Conservation (phyloP, 2,329 filamentous ascomycete genomes). For the Ramularia endophylla region DNA sequence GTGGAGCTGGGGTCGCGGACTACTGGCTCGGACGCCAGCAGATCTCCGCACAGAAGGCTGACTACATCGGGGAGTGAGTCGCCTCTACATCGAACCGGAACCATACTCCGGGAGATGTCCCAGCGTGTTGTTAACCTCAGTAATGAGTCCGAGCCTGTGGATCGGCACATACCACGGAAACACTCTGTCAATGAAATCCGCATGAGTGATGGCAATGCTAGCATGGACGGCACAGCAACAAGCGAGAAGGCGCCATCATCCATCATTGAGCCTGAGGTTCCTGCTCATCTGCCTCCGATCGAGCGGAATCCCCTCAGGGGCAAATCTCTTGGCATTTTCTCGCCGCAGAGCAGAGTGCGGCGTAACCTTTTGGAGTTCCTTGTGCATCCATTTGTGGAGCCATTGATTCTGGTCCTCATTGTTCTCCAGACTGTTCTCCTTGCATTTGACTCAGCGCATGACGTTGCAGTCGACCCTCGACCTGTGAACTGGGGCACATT, state of each 20-base stretch:
- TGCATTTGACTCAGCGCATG: constrained; percentile 64
- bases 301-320: constrained; percentile 72
- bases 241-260: constrained; percentile 29
- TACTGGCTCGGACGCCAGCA: constrained; percentile 43
- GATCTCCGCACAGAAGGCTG: constrained; percentile 41
- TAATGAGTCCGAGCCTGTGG: constrained; percentile 79
- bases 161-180: constrained; percentile 68
- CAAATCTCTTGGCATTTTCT: constrained; percentile 77
- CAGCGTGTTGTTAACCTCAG: constrained; percentile 97
- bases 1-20: constrained; percentile 52
- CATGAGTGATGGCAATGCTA: constrained; percentile 3
- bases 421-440: constrained; percentile 83
- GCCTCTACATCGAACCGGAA: constrained; percentile 44
- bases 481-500: constrained; percentile 59
- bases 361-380: constrained; percentile 73
- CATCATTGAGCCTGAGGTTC: constrained; percentile 23
- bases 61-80: constrained; percentile 44
- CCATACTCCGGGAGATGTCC: constrained; percentile 66
- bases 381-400: constrained; percentile 81
- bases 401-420: constrained; percentile 79
- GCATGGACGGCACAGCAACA: constrained; percentile 20
- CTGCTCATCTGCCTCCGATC: constrained; percentile 21
- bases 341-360: constrained; percentile 68
- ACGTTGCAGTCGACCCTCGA: constrained; percentile 59
- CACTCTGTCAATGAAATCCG: background rate